Base-by-base conservation (phyloP, 2,329 filamentous ascomycete species). In the Ophiobolus disseminans region DNA sequence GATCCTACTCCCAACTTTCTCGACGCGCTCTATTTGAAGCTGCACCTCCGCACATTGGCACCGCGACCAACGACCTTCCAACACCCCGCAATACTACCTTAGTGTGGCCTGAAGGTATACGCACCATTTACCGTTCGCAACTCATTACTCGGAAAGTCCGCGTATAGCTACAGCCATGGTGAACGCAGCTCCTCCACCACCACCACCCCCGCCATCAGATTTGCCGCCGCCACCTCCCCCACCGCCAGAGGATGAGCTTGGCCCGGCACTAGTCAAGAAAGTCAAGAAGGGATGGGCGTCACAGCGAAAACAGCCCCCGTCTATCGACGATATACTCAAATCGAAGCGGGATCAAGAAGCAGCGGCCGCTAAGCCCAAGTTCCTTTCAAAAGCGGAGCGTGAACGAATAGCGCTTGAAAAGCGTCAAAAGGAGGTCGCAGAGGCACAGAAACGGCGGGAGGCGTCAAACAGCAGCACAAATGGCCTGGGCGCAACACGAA, bases 311-410 rank as follows among this genome's bases (percentile, higher is more conserved):
- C 74, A 65, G 64, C 89, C 89, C 7, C 78, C 96, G 38, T 92
- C 90, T 68, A 87, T 96, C 47, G 91, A 96, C 73, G 89, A 96
- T 62, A 82, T 96, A 4, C 76, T 96, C 17, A 85, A 86, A 59
- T 88, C 92, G 76, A 95, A 95, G 80, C 90, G 89, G 68, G 90
- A 90, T 53, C 88, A 89, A 21, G 90, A 94, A 74, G 89, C 88
- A 26, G 90, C 88, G 13, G 88, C 90, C 8, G 83, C 90, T 45
- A 96, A 94, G 80, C 91, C 91, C 4, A 92, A 90, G 72, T 96
- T 95, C 69, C 78, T 96, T 17, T 88, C 89, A 4, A 94, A 89
- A 77, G 87, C 88, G 23, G 84, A 96, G 71, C 84, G 92, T 45
- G 91, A 96, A 70, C 84, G 86, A 51, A 74, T 95, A 20, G 91